Evolutionary conservation across 352 stramenopile species (phyloP).

Genomic region (Globisporangium cederbergense): DNA sequence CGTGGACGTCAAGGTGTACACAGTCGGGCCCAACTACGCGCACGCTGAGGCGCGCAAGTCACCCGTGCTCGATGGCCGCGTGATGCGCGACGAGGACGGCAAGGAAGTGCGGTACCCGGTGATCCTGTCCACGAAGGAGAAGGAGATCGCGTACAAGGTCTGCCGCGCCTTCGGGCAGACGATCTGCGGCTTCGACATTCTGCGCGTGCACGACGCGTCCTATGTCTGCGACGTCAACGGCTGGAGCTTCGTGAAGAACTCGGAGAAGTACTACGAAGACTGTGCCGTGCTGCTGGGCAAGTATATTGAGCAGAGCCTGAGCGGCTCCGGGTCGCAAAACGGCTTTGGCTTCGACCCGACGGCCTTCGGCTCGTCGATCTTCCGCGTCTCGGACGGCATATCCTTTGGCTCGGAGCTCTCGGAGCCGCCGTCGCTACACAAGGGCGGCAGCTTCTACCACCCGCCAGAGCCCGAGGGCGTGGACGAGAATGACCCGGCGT

Average conservation of each 20-base stretch:
- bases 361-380: conserved; percentile 60
- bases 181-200: conserved; percentile 99
- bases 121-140: conserved; percentile 97
- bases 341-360: conserved; percentile 47
- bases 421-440: conserved; percentile 41
- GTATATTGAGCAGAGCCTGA: conserved; percentile 69
- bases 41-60: conserved; percentile 99
- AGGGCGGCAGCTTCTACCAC: conserved; percentile 15
- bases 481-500: conserved; percentile 24
- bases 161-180: conserved; percentile 82
- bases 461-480: conserved; percentile 18
- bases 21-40: conserved; percentile 97
- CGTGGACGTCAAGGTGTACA: conserved; percentile 99
- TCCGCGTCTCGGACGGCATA: conserved; percentile 44
- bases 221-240: conserved; percentile 99
- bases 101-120: conserved; percentile 99
- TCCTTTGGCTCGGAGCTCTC: conserved; percentile 50
- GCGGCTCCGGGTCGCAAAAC: conserved; percentile 22
- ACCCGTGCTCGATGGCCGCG: conserved; percentile 98
- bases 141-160: conserved; percentile 95
- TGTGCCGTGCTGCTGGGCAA: conserved; percentile 92
- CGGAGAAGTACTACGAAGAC: conserved; percentile 99
- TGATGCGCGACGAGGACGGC: conserved; percentile 95
- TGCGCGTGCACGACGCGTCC: conserved; percentile 88
- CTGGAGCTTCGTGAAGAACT: conserved; percentile 99